Base-by-base conservation (phyloP, 305 asterid genomes). In the Striga hermonthica region DNA sequence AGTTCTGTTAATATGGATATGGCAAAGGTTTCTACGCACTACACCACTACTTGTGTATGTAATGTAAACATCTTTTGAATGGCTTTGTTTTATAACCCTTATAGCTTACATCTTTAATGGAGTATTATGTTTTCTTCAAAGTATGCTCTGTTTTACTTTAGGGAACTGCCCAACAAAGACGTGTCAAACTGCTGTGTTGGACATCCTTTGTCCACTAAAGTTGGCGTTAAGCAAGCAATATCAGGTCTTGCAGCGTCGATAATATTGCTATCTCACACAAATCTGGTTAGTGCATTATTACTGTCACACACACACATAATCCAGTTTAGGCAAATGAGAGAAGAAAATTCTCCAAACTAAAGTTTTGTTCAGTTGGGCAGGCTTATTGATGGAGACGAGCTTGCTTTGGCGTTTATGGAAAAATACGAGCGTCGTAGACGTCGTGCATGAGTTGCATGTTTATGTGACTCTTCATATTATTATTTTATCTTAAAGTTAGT, bases 221-320 rank as follows among this genome's bases (percentile, higher is more conserved):
- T 72, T 67, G 87, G 81, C 64, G 68, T 79, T 31, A 82, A 83
- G 78, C 89, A 79, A 76, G 83, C 84, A 64, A 63, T 89, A 57
- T 71, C 98, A 47, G 89, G 95, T 69, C 82, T 91, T 68, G 96
- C 95, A 58, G 85, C 96, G 66, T 81, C 98, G 0, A 47, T 83
- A 15, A 10, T 89, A 57, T 68, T 74, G 74, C 82, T 91, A 60
- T 85, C 96, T 70, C 95, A 82, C 72, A 67, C 84, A 11, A 84
- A 77, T 75, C 48, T 78, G 92, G 96, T 88, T 70, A 70, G 96
- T 79, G 62, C 69, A 66, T 45, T 58, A 38, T 50, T 40, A 60
- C 56, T 39, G n/a, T n/a, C 36, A 39, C 50, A 22, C 31, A n/a
- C n/a, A n/a, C n/a, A n/a, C n/a, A n/a, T n/a, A n/a, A n/a, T n/a